A percentile compares a stretch with the other conserved stretches of the same genome.
Conservation (phyloP, 1,284 basidiomycete genomes). For the Moniliophthora roreri region DNA sequence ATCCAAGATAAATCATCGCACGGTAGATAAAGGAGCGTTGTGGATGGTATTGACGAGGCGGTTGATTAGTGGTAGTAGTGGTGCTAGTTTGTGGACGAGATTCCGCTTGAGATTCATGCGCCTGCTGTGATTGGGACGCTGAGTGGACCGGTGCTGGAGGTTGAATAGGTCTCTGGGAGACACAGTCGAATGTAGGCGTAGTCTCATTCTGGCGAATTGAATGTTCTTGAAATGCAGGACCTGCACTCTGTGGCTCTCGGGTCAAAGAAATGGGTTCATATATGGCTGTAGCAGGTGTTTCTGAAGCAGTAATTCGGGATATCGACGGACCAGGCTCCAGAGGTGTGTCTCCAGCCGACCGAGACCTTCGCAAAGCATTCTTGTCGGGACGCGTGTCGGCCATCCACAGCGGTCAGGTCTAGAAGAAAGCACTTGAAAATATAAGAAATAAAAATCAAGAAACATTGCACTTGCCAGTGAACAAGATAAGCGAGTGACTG, state of each 20-base stretch:
- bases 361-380: conserved; percentile 9
- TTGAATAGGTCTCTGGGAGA: not conserved
- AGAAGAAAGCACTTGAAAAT: not conserved
- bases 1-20: conserved; percentile 51
- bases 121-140: not conserved
- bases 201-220: not conserved
- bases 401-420: not conserved
- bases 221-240: conserved; percentile 2
- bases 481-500: too few species aligned
- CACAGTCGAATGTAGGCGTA: too few species aligned
- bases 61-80: conserved; percentile 3
- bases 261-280: not conserved
- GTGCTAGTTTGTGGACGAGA: conserved; percentile 4
- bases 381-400: conserved; percentile 1
- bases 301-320: not conserved
- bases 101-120: not conserved
- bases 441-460: not conserved
- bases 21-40: conserved; percentile 27
- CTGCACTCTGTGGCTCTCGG: conserved; percentile 10
- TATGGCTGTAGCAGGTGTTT: too few species aligned
- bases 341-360: conserved; percentile 15
- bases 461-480: not conserved
- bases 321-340: not conserved
- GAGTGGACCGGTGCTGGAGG: not conserved
- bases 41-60: conserved; percentile 15